These are phyloP conservation scores for Trichoderma reesei DNA, from an alignment of 495 filamentous ascomycete genomes.

Conservation along the genomic window DNA sequence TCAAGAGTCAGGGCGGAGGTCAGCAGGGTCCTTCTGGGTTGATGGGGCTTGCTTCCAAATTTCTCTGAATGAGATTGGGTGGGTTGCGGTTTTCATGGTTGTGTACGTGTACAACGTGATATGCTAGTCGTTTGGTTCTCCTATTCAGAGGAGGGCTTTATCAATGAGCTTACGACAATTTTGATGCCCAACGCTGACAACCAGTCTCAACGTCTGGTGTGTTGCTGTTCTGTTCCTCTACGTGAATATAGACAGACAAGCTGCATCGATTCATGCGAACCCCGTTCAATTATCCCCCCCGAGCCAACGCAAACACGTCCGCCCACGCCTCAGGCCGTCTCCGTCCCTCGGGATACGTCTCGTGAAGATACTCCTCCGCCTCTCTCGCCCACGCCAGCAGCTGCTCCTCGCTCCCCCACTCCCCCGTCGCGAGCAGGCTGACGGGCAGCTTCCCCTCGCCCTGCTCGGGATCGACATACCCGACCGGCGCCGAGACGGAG, in stretches of 20 bases:
- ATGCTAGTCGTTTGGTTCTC: neutral
- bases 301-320: constrained; percentile 29
- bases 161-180: constrained; percentile 2
- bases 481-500: constrained; percentile 66
- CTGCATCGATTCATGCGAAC: too few relatives aligned
- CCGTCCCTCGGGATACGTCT: constrained; percentile 27
- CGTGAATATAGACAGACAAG: too few relatives aligned
- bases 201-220: neutral
- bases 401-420: constrained; percentile 80
- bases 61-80: constrained; percentile 12
- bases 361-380: constrained; percentile 44
- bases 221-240: neutral
- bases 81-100: neutral
- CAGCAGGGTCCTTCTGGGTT: constrained; percentile 14
- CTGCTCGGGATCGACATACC: constrained; percentile 49
- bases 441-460: constrained; percentile 49
- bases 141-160: neutral
- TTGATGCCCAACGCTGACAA: neutral
- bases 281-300: neutral
- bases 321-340: constrained; percentile 31
- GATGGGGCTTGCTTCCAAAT: constrained; percentile 20
- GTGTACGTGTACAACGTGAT: neutral
- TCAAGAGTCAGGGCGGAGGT: constrained; percentile 34
- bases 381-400: constrained; percentile 66
- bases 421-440: constrained; percentile 80